Base-by-base conservation (phyloP, 139 green algal species). In the Nannochloris sp. region DNA sequence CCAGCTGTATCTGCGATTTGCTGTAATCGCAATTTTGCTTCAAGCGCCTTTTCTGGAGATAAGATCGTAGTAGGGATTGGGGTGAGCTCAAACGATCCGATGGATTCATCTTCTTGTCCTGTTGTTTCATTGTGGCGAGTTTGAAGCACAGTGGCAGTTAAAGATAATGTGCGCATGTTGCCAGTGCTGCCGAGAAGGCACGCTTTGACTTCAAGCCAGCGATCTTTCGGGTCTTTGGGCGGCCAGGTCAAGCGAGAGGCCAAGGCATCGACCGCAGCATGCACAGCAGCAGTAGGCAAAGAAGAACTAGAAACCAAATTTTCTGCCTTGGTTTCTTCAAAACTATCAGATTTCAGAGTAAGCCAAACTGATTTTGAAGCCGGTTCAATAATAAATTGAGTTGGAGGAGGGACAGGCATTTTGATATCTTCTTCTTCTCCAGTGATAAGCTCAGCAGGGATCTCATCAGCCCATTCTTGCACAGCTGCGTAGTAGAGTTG, bases 1-100 rank as follows among this genome's bases (percentile, higher is more conserved):
- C 72, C 83, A 48, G 91, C 63, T 44, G 62, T 55, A 12, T 71
- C 58, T 13, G 84, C 76, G 12, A 82, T 73, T 29, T 71, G 46
- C 68, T 81, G 62, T 9, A 89, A 54, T 34, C 66, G 60, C 56
- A 36, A 5, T 42, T 46, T 55, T 23, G 33, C 31, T 12, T 65
- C 27, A 23, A n/a, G 23, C 25, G 56, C 31, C 3, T 34, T 45
- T 2, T 37, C 54, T 13, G 47, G 36, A n/a, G 48, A 33, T 7
- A 46, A 48, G 53, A 48, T 56, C 30, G 54, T 39, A 31, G 33
- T 14, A 4, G 51, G 54, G 24, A 14, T 33, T 59, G 36, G 34
- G 13, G 51, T 53, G 25, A 59, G 19, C 37, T 37, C 6, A 15
- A 46, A 31, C 4, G 13, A 60, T 6, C 23, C 57, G 42, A 15